Conservation (phyloP, 805 yeast species). For the Grigorovia transvaalensis region DNA sequence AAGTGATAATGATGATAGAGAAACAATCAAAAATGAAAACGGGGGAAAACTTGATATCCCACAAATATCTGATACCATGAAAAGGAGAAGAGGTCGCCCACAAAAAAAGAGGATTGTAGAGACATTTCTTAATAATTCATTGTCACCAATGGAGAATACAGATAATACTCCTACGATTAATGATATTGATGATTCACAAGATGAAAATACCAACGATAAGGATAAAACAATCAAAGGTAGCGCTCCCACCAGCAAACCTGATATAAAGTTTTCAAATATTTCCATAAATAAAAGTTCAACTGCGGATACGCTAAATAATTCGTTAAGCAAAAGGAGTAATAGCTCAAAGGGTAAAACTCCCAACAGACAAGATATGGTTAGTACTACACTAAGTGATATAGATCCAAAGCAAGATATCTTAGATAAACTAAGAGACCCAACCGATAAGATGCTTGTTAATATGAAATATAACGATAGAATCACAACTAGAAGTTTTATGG, state of each 20-base stretch:
- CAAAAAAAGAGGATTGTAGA: slow-evolving; percentile 26
- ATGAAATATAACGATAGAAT: slow-evolving; percentile 28
- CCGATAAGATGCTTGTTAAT: slow-evolving; percentile 27
- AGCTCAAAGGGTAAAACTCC: not conserved
- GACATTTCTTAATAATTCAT: slow-evolving; percentile 13
- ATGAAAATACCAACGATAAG: not conserved
- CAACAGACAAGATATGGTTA: not conserved
- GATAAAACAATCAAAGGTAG: not conserved
- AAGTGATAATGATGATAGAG: not conserved
- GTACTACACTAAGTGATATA: not conserved
- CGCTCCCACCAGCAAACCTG: not conserved
- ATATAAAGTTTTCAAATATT: not conserved
- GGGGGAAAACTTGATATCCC: not conserved
- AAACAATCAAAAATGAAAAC: not conserved
- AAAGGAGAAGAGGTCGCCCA: slow-evolving; percentile 28
- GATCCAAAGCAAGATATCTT: slow-evolving; percentile 18
- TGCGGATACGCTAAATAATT: not conserved
- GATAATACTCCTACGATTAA: not conserved
- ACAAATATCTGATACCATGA: slow-evolving; percentile 4
- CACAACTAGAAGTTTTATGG: slow-evolving; percentile 26
- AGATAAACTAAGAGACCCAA: slow-evolving; percentile 24
- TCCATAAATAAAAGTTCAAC: not conserved
- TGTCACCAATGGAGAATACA: slow-evolving; percentile 2
- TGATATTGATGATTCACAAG: not conserved
- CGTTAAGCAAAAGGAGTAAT: not conserved